Base-by-base conservation (phyloP, 495 filamentous ascomycete species). In the Pyronema domesticum region DNA sequence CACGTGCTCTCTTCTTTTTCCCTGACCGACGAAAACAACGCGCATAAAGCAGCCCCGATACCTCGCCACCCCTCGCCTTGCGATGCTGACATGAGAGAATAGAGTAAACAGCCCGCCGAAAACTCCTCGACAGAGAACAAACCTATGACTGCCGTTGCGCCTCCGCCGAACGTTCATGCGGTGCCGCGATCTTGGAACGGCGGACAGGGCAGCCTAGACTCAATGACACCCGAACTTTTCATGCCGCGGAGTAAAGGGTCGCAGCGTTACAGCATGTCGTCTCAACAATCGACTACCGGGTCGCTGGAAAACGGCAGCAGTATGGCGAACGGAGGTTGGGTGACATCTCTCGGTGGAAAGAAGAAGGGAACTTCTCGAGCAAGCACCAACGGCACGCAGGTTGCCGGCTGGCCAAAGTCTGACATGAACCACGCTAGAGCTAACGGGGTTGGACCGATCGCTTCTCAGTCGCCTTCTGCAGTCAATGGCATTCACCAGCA, bases 71-170 rank as follows among this genome's bases (percentile, higher is more conserved):
- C 23, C 5, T 30, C 23, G 23, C 5, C 5, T 5, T 30, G 23
- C 23, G 23, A 30, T 30, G 23, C 23, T 30, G 23, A 30, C 23
- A 30, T 30, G 23, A 30, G 23, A 30, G 23, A 30, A 30, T 30
- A 30, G 23, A 30, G 23, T 30, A 30, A 30, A 30, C 5, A 30
- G 23, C 23, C 23, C 23, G 23, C 39, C 39, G 6, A 13, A 19
- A 47, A 19, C 45, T 47, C 45, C 3, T 47, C 14, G 45, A 14
- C 9, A 19, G 45, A 30, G 23, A 30, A 13, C 30, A n/a, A 13
- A 50, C 17, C 30, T 55, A 98, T 98, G 91, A 98, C 91, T 77
- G 91, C 91, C 70, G 89, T 98, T 71, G 91, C 88, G 65, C 85
- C 80, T 72, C 87, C 85, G 58, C 85, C 85, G 69, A 89, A 81